Evolutionary conservation across 805 yeast genomes (phyloP).

Genomic region (Wickerhamiella sergipiensis): DNA sequence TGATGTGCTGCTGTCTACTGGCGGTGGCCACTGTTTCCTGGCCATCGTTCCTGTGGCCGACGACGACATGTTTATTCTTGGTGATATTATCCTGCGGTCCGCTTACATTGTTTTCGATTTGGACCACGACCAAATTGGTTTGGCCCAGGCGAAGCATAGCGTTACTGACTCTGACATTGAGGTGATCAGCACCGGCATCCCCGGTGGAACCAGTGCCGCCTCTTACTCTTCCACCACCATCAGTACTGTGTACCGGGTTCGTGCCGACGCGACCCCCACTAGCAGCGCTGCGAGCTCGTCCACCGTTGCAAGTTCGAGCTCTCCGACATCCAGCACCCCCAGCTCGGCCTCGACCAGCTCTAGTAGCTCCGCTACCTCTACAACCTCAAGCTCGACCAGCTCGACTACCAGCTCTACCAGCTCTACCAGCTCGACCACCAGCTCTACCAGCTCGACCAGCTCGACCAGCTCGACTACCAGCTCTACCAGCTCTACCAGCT

Average conservation of each 20-base stretch:
- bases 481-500: not conserved
- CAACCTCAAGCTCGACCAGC: not conserved
- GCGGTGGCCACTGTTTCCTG: not conserved
- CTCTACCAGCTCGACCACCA: not conserved
- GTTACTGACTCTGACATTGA: conserved; percentile 10
- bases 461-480: not conserved
- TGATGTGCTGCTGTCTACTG: conserved; percentile 1
- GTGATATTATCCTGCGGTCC: conserved; percentile 51
- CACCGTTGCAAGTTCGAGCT: too few species aligned
- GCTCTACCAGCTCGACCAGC: too few species aligned
- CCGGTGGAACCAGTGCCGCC: conserved; percentile 12
- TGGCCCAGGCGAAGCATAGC: conserved; percentile 36
- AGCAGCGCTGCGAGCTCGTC: not conserved
- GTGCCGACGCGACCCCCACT: not conserved
- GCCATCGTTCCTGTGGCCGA: not conserved
- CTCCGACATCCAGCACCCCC: too few species aligned
- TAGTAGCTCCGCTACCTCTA: not conserved
- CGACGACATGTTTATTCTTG: conserved; percentile 31
- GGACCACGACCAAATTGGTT: conserved; percentile 40
- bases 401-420: not conserved
- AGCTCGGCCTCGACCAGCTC: too few species aligned
- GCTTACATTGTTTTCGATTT: conserved; percentile 61
- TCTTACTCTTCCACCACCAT: conserved; percentile 2
- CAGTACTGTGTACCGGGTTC: not conserved
- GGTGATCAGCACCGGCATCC: conserved; percentile 10